Base-by-base conservation (phyloP, 2,329 filamentous ascomycete genomes). In the Fusarium drepaniforme region DNA sequence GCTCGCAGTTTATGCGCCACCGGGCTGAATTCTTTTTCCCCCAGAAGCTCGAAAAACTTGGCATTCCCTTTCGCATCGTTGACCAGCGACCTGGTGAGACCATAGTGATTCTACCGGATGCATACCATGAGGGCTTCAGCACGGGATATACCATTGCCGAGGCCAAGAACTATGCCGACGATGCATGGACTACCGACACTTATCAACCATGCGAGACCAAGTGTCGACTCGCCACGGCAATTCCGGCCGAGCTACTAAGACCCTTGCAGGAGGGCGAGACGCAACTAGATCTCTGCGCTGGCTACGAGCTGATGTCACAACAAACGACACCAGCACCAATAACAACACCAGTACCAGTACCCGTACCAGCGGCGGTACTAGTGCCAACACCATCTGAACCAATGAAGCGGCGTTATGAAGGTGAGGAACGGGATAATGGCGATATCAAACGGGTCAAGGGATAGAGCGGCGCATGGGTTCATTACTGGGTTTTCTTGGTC, bases 1-100 rank as follows among this genome's bases (percentile, higher is more conserved):
- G 83, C 64, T 84, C 83, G 8, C 83, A 84, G 64, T 84, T 84
- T 63, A 84, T 84, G 83, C 82, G 83, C 23, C 83, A 84, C 73
- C 80, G 83, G 46, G 83, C 83, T 40, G 83, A 84, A 70, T 84
- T 84, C 72, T 81, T 84, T 74, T 84, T 84, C 62, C 83, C 83
- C 2, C 80, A 84, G 35, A 83, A 83, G 68, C 82, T 84, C 2
- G 76, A 82, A n/a, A 82, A 82, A 69, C 78, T 84, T 12, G 81
- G 81, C 12, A 82, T 84, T 9, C 83, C 83, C 1, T 82, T 79
- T 66, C 81, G 83, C 13, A 80, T 84, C 62, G 78, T 84, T 61
- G 83, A 84, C 40, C 83, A 84, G 62, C 79, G 82, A 2, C 82
- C 83, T 8, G 83, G 83, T 8, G 83, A 84, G 74, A 84, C 83